These are phyloP conservation scores for Pseudisothecium myosuroides DNA, from an alignment of 225 moss, liverwort and hornwort genomes.

Conservation along the genomic window DNA sequence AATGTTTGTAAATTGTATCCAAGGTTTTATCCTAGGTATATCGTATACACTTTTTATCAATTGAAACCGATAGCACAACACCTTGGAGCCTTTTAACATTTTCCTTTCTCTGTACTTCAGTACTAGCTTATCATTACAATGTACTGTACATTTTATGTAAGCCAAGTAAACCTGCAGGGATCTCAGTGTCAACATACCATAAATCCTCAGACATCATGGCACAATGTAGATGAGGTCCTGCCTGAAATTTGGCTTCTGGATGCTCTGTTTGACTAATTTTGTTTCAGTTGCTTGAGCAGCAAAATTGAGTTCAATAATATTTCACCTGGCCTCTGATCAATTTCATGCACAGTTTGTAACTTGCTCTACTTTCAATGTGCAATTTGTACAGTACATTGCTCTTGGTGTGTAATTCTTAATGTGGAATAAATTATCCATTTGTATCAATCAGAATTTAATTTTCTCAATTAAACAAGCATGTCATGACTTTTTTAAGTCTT, in stretches of 20 bases:
- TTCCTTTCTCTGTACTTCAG: background rate
- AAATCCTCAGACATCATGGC: background rate
- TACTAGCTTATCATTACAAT: background rate
- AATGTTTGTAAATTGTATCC: background rate
- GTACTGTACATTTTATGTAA: background rate
- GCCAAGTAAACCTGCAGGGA: background rate
- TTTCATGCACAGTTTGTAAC: background rate
- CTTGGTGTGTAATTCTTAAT: background rate
- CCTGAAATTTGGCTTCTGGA: background rate
- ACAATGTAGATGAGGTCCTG: background rate
- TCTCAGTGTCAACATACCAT: background rate
- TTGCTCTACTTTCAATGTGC: background rate
- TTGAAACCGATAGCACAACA: background rate
- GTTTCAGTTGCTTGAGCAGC: too few relatives aligned
- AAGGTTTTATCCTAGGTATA: background rate
- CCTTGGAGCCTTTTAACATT: background rate
- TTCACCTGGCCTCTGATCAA: background rate
- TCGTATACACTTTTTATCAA: background rate
- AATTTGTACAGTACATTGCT: background rate
- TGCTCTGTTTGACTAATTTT: background rate
- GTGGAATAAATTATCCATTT: background rate
- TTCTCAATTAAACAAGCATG: background rate
- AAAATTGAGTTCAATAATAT: background rate
- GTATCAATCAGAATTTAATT: background rate
- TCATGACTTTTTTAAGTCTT: background rate